These are phyloP conservation scores for Discostella stelligera DNA, from an alignment of 352 stramenopile genomes.

Conservation along the genomic window DNA sequence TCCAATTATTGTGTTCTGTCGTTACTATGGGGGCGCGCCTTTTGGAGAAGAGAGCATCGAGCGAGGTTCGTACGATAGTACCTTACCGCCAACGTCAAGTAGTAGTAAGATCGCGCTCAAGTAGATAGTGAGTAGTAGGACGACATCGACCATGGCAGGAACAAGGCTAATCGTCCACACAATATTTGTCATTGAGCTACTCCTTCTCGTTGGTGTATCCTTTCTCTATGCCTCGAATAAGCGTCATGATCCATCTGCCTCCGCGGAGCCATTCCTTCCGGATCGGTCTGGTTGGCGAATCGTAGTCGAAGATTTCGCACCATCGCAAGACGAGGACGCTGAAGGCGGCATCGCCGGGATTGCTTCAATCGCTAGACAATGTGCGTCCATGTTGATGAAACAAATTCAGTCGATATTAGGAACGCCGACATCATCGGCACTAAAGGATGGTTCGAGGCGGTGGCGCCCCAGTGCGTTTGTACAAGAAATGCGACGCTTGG, in stretches of 20 bases:
- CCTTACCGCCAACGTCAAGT: not conserved
- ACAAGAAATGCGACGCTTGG: conserved; percentile 17
- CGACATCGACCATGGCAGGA: conserved; percentile 36
- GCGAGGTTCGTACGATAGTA: no score
- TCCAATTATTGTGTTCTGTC: no score
- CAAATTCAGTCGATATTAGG: conserved; percentile 5
- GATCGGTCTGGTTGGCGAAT: conserved; percentile 41
- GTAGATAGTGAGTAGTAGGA: no score
- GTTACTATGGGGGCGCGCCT: no score
- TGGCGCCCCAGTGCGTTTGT: conserved; percentile 12
- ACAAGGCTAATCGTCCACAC: conserved; percentile 42
- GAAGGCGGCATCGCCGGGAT: not conserved
- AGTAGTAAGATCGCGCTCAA: no score
- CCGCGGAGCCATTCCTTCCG: conserved; percentile 35
- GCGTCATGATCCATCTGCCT: conserved; percentile 8
- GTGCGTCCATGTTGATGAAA: not conserved
- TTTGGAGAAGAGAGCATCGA: no score
- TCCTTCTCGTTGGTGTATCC: conserved; percentile 23
- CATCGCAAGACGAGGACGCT: not conserved
- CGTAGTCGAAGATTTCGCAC: conserved; percentile 23
- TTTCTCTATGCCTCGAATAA: conserved; percentile 28
- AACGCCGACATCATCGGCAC: not conserved
- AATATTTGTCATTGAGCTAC: conserved; percentile 32
- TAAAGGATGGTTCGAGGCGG: not conserved
- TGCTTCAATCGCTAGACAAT: conserved; percentile 5